phyloP scores from a whole-genome alignment of 192 early-diverging fungal genomes.

The Chytriomyces sp. region DNA sequence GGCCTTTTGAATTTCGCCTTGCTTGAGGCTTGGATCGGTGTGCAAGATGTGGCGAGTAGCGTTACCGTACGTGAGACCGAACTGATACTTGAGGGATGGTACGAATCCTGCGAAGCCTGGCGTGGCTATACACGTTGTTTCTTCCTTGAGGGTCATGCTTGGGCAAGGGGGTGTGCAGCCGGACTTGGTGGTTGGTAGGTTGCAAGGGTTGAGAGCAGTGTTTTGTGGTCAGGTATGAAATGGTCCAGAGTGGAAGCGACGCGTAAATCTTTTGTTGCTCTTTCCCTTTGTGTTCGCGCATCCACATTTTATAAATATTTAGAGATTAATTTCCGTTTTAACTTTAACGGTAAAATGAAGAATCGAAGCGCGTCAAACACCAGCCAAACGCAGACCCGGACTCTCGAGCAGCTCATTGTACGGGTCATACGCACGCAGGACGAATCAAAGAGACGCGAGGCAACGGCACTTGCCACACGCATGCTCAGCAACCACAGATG shows the following conservation, averaged over 20 bases:
- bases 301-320: too few species aligned
- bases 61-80: conserved; percentile 61
- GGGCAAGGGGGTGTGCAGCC: not conserved
- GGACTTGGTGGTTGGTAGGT: too few species aligned
- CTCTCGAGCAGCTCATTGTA: not conserved
- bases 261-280: too few species aligned
- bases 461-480: not conserved
- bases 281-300: too few species aligned
- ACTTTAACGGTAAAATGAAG: too few species aligned
- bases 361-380: not conserved
- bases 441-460: not conserved
- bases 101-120: conserved; percentile 61
- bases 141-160: conserved; percentile 43
- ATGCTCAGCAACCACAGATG: not conserved
- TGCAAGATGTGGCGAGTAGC: conserved; percentile 58
- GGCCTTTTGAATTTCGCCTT: conserved; percentile 53
- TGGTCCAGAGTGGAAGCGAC: too few species aligned
- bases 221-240: too few species aligned
- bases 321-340: too few species aligned
- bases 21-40: conserved; percentile 58
- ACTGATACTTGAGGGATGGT: conserved; percentile 56
- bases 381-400: not conserved
- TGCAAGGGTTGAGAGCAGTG: too few species aligned
- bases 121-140: conserved; percentile 53
- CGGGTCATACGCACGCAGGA: not conserved